phyloP scores from a whole-genome alignment of 306 rosid genomes.

The Cucurbita argyrosperma region DNA sequence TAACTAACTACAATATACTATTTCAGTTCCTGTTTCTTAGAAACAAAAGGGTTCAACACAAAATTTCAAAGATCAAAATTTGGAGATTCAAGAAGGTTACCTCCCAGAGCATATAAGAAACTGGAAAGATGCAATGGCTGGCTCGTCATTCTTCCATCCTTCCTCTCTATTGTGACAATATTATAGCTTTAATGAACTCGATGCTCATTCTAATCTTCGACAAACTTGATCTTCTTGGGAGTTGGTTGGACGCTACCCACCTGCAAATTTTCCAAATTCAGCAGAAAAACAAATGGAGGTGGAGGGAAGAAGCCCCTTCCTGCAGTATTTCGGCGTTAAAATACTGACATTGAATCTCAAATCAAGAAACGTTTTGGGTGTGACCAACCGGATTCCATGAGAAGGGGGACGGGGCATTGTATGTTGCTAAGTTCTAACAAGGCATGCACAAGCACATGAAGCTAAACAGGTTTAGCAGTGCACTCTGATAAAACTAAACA shows the following conservation, averaged over 20 bases:
- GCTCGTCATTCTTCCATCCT: neutral
- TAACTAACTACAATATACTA: too few relatives aligned
- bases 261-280: slow-evolving; percentile 19
- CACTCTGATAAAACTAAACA: neutral
- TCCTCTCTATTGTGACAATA: neutral
- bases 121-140: neutral
- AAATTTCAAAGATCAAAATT: neutral
- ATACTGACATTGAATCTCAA: neutral
- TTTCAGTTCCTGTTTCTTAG: too few relatives aligned
- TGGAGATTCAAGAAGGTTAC: neutral
- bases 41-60: neutral
- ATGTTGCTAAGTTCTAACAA: neutral
- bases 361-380: neutral
- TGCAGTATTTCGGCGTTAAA: neutral
- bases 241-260: slow-evolving; percentile 45
- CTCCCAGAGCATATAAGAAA: neutral
- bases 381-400: neutral
- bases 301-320: neutral
- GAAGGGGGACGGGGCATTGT: neutral
- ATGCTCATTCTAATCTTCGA: slow-evolving; percentile 14
- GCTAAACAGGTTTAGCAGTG: neutral
- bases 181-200: neutral
- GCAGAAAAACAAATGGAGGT: neutral
- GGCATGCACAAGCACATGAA: neutral
- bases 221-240: slow-evolving; percentile 80